Evolutionary conservation across 805 yeast genomes (phyloP).

Genomic region (Vanderwaltozyma tropicalis): DNA sequence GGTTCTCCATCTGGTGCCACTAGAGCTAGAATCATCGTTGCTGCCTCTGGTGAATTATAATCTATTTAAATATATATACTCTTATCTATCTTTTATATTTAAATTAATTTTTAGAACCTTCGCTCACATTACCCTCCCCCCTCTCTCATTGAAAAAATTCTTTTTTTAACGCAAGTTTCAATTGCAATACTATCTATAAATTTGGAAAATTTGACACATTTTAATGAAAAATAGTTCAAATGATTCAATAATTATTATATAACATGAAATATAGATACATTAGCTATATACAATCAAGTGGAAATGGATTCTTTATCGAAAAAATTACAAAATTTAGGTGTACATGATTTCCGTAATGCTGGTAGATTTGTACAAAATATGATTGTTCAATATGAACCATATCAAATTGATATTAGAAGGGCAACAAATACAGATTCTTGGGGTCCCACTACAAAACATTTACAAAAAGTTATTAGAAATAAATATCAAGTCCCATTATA

Average conservation of each 20-base stretch:
- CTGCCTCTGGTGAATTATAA: slow-evolving; percentile 39
- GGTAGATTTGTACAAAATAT: slow-evolving; percentile 33
- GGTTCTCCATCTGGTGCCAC: slow-evolving; percentile 73
- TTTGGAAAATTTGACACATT: too few relatives aligned
- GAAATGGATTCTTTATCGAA: slow-evolving; percentile 26
- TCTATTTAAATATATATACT: neutral
- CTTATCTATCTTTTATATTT: neutral
- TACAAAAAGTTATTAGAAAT: slow-evolving; percentile 27
- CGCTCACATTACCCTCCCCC: neutral
- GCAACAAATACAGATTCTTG: slow-evolving; percentile 43
- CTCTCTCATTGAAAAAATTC: neutral
- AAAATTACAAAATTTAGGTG: slow-evolving; percentile 27
- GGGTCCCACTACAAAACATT: slow-evolving; percentile 42
- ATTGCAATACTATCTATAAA: too few relatives aligned
- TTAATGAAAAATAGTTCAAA: too few relatives aligned
- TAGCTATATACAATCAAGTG: neutral
- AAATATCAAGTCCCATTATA: slow-evolving; percentile 25
- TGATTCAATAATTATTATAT: too few relatives aligned
- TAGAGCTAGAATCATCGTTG: slow-evolving; percentile 53
- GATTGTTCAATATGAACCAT: slow-evolving; percentile 30
- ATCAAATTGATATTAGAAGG: slow-evolving; percentile 32
- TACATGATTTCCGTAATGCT: slow-evolving; percentile 32
- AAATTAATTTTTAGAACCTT: neutral
- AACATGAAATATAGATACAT: neutral
- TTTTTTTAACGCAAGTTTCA: too few relatives aligned